phyloP scores from a whole-genome alignment of 2,329 filamentous ascomycete genomes.

The Kalmusia sp. region DNA sequence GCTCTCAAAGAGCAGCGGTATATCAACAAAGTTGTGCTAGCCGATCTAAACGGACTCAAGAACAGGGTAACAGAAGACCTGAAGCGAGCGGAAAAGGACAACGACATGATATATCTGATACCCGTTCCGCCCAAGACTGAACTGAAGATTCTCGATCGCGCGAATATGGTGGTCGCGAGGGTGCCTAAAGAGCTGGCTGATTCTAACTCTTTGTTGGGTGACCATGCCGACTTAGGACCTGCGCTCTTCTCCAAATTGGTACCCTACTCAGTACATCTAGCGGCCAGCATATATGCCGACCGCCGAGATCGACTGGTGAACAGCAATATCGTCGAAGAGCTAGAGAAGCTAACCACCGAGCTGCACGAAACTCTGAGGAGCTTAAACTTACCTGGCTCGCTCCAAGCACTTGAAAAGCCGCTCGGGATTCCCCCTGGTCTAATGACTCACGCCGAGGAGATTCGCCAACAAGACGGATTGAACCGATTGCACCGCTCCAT shows the following conservation, averaged over 20 bases:
- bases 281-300: slow-evolving; percentile 94
- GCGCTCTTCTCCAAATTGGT: slow-evolving; percentile 91
- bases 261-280: slow-evolving; percentile 93
- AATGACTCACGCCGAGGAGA: slow-evolving; percentile 89
- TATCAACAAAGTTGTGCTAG: slow-evolving; percentile 80
- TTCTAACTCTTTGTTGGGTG: slow-evolving; percentile 80
- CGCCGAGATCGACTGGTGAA: slow-evolving; percentile 89
- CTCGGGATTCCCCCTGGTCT: slow-evolving; percentile 85
- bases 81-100: slow-evolving; percentile 93
- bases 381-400: slow-evolving; percentile 85
- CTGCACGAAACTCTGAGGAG: slow-evolving; percentile 81
- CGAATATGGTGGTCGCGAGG: slow-evolving; percentile 83
- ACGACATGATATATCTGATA: slow-evolving; percentile 92
- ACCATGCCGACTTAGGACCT: slow-evolving; percentile 79
- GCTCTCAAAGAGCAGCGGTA: slow-evolving; percentile 85
- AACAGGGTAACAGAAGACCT: slow-evolving; percentile 83
- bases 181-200: slow-evolving; percentile 83
- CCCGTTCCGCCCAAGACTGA: slow-evolving; percentile 88
- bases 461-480: slow-evolving; percentile 87
- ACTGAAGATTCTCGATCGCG: slow-evolving; percentile 82
- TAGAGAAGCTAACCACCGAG: slow-evolving; percentile 80
- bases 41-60: slow-evolving; percentile 84
- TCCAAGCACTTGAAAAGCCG: slow-evolving; percentile 95
- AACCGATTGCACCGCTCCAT: slow-evolving; percentile 79
- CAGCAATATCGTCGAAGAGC: slow-evolving; percentile 81